Evolutionary conservation across 441 rosid species (phyloP).

Genomic region (Gossypium schwendimanii): DNA sequence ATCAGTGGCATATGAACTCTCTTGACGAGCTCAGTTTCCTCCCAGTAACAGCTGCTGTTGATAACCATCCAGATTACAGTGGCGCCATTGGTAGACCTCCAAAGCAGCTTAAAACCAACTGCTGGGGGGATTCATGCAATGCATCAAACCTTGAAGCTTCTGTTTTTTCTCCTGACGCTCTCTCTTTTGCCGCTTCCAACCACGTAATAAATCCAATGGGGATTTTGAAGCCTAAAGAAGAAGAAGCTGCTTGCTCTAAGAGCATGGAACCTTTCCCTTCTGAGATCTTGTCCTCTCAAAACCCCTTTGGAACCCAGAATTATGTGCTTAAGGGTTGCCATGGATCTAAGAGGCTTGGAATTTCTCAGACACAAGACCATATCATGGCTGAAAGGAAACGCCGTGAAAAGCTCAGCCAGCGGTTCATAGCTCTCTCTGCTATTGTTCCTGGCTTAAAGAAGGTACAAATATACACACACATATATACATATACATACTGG

Average conservation of each 20-base stretch:
- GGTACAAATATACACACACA: constrained; percentile 26
- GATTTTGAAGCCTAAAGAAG: constrained; percentile 41
- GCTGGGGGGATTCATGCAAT: constrained; percentile 27
- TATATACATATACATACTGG: too few relatives aligned
- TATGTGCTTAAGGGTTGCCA: constrained; percentile 24
- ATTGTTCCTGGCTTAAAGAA: constrained; percentile 78
- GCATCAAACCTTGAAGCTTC: constrained; percentile 19
- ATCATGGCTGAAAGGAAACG: constrained; percentile 79
- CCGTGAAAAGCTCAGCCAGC: constrained; percentile 76
- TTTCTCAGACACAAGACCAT: constrained; percentile 59
- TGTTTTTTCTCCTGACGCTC: constrained; percentile 18
- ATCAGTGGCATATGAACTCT: constrained; percentile 44
- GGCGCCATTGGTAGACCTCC: constrained; percentile 21
- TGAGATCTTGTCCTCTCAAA: constrained; percentile 18
- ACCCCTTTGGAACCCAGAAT: constrained; percentile 29
- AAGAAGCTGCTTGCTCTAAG: constrained; percentile 25
- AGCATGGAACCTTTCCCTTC: neutral
- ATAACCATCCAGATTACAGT: constrained; percentile 13
- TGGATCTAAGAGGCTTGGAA: constrained; percentile 24
- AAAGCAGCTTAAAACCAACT: constrained; percentile 37
- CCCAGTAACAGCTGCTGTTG: constrained; percentile 30
- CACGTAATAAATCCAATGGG: neutral
- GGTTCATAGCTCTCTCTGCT: constrained; percentile 76
- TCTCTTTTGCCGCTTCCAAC: constrained; percentile 26
- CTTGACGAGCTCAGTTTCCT: constrained; percentile 31